Percentiles rank a stretch among this genome's conserved stretches.
Conservation (phyloP, 2,329 filamentous ascomycete genomes). For the Ploettnerulaceae sp. region DNA sequence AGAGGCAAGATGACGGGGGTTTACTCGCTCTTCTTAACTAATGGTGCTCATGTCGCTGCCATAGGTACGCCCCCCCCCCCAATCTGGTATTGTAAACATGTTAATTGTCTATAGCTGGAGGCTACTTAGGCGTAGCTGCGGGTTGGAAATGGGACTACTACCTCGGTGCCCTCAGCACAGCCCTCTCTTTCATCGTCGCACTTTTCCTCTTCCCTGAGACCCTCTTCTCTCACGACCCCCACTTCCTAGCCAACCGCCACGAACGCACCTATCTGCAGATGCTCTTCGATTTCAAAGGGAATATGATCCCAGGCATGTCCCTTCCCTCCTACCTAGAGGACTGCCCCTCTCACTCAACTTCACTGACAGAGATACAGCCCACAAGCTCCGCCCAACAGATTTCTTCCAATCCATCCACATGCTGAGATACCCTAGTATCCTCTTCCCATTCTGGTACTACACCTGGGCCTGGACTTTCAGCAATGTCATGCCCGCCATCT, state of each 20-base stretch:
- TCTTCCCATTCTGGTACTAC: constrained; percentile 31
- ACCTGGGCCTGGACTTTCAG: constrained; percentile 31
- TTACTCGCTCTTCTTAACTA: constrained; percentile 31
- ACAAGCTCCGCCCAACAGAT: constrained; percentile 24
- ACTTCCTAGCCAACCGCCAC: constrained; percentile 22
- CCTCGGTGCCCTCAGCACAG: constrained; percentile 27
- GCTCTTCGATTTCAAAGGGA: constrained; percentile 26
- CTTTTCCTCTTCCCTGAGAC: constrained; percentile 33
- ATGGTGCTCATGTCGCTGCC: constrained; percentile 31
- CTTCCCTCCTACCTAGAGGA: neutral
- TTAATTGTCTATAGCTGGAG: constrained; percentile 24
- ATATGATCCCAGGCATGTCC: constrained; percentile 23
- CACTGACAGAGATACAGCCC: constrained; percentile 6
- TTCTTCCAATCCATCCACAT: constrained; percentile 30
- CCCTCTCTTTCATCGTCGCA: constrained; percentile 24
- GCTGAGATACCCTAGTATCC: constrained; percentile 29
- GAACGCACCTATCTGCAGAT: constrained; percentile 27
- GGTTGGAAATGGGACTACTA: constrained; percentile 34
- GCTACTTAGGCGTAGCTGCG: constrained; percentile 26
- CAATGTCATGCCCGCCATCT: constrained; percentile 30
- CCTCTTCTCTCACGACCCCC: constrained; percentile 29
- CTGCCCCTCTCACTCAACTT: neutral
- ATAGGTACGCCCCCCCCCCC: constrained; percentile 20
- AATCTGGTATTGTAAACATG: neutral
- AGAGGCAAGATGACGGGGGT: constrained; percentile 31